Conservation (phyloP, 2,329 filamentous ascomycete genomes). For the Xylaria sp. region DNA sequence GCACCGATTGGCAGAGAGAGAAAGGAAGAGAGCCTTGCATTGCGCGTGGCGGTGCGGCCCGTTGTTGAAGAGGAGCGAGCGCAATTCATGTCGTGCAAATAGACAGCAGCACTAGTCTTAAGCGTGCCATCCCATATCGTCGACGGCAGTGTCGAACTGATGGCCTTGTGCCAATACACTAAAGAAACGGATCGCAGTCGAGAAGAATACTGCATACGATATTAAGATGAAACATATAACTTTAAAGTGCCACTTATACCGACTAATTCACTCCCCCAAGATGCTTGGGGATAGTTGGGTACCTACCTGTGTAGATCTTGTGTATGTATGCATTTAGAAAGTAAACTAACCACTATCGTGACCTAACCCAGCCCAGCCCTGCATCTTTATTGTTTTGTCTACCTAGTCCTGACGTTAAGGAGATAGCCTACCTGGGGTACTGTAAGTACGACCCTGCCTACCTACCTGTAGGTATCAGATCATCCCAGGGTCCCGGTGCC, state of each 20-base stretch:
- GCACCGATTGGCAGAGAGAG: not conserved
- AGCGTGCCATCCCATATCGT: not conserved
- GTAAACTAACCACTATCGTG: too few relatives aligned
- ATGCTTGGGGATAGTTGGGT: too few relatives aligned
- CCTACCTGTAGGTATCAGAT: not conserved
- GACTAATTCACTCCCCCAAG: too few relatives aligned
- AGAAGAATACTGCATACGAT: not conserved
- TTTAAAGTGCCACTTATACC: too few relatives aligned
- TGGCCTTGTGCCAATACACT: not conserved
- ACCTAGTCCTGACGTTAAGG: not conserved
- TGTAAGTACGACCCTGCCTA: too few relatives aligned
- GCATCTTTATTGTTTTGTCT: not conserved
- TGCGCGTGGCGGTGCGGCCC: not conserved
- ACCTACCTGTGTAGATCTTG: too few relatives aligned
- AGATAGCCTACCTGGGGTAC: too few relatives aligned
- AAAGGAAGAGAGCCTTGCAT: not conserved
- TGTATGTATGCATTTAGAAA: too few relatives aligned
- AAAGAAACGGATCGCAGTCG: not conserved
- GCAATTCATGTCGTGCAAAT: not conserved
- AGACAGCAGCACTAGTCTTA: not conserved
- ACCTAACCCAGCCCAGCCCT: not conserved
- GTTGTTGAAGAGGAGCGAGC: not conserved
- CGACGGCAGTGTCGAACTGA: not conserved
- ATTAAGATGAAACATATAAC: too few relatives aligned
- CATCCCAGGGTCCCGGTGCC: conserved; percentile 13